Base-by-base conservation (phyloP, 2,329 filamentous ascomycete genomes). In the Alternaria burnsii region DNA sequence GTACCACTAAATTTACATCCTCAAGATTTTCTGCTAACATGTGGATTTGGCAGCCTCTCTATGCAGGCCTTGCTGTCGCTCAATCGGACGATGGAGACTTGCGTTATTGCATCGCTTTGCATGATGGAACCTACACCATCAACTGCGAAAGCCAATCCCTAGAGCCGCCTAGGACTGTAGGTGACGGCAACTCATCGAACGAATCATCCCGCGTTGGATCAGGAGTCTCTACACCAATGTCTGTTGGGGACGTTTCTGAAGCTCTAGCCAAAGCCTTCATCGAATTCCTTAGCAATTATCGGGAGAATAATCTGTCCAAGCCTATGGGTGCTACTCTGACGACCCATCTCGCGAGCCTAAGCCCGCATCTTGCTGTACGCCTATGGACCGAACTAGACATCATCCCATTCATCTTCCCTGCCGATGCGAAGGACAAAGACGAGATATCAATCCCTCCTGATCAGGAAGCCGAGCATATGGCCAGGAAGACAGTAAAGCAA, bases 401-500 rank as follows among this genome's bases (percentile, higher is more conserved):
- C 58, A 86, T 94, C 3, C 89, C 91, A 1, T 82, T 94, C 41
- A 85, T 90, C 4, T 83, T 93, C 18, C 65, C 68, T 36, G 69
- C 68, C 11, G 66, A 56, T n/a, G 34, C 28, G 34, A 28, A 26
- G 42, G 54, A 10, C 4, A 60, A 60, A 28, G 34, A 47, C 20
- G 43, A 59, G 63, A 86, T 84, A 46, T 76, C 80, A 34, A 87
- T 88, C 72, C 80, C 84, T n/a, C 84, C 93, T 5, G 92, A 94
- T 69, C 92, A 95, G 74, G 89, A 93, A 76, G 91, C 92, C 1
- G 92, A 94, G 73, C 91, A 89, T 0, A 91, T 94, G 86, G 89
- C 89, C 2, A 85, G 92, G 62, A 94, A 93, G 81, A 92, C 90
- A 75, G 85, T 93, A 63, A 86, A 89, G 56, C 59, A 54, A 18